A percentile compares a stretch with the other conserved stretches of the same genome.
These are phyloP conservation scores for Dissophora globulifera DNA, from an alignment of 192 early-diverging fungal genomes.

Conservation along the genomic window DNA sequence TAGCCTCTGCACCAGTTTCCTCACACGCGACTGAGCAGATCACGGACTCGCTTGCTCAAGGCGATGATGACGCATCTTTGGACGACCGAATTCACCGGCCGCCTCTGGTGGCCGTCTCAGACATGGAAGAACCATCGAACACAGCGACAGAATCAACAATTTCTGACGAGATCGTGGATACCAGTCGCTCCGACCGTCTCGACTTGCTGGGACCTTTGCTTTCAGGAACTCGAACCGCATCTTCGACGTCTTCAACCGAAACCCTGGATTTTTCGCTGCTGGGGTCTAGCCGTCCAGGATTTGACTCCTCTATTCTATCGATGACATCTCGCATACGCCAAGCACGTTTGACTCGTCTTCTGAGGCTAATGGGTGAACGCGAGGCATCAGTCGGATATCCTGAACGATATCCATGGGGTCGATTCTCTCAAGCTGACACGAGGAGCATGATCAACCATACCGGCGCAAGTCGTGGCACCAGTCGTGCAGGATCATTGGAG, in stretches of 20 bases:
- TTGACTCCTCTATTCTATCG: constrained; percentile 24
- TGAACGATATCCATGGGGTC: constrained; percentile 12
- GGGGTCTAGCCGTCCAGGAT: constrained; percentile 10
- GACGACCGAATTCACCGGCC: no score
- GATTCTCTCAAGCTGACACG: constrained; percentile 14
- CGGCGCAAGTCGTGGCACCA: constrained; percentile 32
- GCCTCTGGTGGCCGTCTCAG: no score
- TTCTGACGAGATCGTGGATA: neutral
- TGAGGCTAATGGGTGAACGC: constrained; percentile 22
- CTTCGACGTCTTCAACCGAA: neutral
- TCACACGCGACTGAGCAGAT: no score
- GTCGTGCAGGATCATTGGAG: constrained; percentile 27
- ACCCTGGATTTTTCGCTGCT: constrained; percentile 4
- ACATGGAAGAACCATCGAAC: no score
- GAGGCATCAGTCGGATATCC: constrained; percentile 9
- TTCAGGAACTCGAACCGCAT: constrained; percentile 13
- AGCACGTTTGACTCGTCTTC: constrained; percentile 20
- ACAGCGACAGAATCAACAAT: neutral
- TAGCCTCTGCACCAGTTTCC: neutral
- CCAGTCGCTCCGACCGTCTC: constrained; percentile 10
- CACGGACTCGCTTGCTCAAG: no score
- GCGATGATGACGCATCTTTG: no score
- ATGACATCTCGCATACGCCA: constrained; percentile 35
- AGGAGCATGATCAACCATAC: constrained; percentile 40
- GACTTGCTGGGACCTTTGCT: constrained; percentile 38